Evolutionary conservation across 2,329 filamentous ascomycete genomes (phyloP).

Genomic region (Fusarium buxicola): DNA sequence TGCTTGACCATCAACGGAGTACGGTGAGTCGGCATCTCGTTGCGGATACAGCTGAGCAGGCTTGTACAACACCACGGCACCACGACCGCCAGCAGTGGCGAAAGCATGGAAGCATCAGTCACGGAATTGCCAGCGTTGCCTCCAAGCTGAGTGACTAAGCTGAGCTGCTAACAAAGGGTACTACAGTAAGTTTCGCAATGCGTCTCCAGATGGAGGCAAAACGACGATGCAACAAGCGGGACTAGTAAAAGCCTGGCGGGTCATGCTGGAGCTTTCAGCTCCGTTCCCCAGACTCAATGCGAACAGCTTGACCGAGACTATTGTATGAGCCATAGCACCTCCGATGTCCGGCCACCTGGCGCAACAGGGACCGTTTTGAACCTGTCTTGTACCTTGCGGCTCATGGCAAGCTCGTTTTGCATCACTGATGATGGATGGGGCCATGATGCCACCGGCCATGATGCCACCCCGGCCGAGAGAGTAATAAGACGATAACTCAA

Average conservation of each 20-base stretch:
- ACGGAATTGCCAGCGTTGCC: no score
- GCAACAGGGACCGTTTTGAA: not conserved
- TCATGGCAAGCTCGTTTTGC: constrained; percentile 10
- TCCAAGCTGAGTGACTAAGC: constrained; percentile 4
- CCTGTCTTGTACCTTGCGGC: not conserved
- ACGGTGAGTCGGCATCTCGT: constrained; percentile 21
- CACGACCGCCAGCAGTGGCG: not conserved
- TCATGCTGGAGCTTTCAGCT: constrained; percentile 27
- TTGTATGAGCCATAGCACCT: constrained; percentile 36
- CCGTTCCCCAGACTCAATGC: constrained; percentile 35
- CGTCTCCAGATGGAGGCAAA: constrained; percentile 9
- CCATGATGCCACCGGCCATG: constrained; percentile 10
- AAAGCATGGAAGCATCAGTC: not conserved
- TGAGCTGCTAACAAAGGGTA: not conserved
- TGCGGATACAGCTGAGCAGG: not conserved
- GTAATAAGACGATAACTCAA: constrained; percentile 7
- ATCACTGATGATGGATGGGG: constrained; percentile 28
- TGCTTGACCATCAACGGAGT: no score
- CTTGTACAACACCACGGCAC: not conserved
- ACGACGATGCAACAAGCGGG: constrained; percentile 10
- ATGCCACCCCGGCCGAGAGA: constrained; percentile 15
- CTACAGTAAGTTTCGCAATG: constrained; percentile 8
- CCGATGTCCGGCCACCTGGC: constrained; percentile 33
- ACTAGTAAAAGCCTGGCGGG: constrained; percentile 17
- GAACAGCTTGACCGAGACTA: constrained; percentile 26